These are phyloP conservation scores for Prunus persica DNA, from an alignment of 306 rosid species.

Conservation along the genomic window DNA sequence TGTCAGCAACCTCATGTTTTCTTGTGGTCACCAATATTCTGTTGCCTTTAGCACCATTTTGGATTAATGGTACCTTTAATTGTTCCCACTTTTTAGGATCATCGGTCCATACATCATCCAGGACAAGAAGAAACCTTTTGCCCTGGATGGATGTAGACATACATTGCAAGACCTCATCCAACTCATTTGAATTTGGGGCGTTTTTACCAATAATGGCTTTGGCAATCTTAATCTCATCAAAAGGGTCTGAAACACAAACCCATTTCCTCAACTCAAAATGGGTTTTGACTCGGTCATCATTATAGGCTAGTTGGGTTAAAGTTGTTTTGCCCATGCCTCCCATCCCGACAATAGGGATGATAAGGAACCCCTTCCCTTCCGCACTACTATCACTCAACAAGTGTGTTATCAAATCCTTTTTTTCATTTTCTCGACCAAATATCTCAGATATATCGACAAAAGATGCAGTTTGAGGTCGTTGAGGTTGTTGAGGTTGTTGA, in stretches of 20 bases:
- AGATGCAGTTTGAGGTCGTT: not conserved
- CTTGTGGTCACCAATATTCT: too few species aligned
- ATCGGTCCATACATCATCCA: too few species aligned
- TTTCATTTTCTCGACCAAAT: not conserved
- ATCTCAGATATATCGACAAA: not conserved
- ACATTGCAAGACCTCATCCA: too few species aligned
- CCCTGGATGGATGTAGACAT: too few species aligned
- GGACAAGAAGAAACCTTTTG: too few species aligned
- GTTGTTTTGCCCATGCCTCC: too few species aligned
- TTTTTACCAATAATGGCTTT: too few species aligned
- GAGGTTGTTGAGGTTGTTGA: not conserved
- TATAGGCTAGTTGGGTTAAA: not conserved
- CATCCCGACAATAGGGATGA: not conserved
- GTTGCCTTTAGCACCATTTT: too few species aligned
- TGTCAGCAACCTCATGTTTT: not conserved
- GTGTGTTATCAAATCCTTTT: not conserved
- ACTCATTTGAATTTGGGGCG: too few species aligned
- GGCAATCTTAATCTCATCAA: not conserved
- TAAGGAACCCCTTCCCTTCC: not conserved
- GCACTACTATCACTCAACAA: not conserved
- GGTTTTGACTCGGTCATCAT: not conserved
- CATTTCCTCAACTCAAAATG: not conserved
- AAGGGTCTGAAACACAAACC: slow-evolving; percentile 4
- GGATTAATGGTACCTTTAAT: too few species aligned
- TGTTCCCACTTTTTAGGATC: too few species aligned